Base-by-base conservation (phyloP, 1,284 basidiomycete species). In the Ceratobasidium sp. region DNA sequence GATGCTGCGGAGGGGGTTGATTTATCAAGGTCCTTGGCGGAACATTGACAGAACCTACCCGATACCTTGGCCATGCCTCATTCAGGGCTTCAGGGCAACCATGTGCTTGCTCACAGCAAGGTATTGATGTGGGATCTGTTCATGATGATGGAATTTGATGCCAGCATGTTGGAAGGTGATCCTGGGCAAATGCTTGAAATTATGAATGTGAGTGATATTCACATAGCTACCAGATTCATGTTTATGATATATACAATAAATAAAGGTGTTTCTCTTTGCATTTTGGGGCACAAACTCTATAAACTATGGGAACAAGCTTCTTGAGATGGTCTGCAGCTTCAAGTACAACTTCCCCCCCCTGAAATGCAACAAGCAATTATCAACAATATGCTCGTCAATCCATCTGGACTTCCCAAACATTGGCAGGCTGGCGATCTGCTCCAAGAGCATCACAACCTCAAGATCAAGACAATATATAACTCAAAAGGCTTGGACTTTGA, bases 371-470 rank as follows among this genome's bases (percentile, higher is more conserved):
- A 18, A 18, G 50, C 12, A 20, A 54, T 54, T 14, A 54, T 18
- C 18, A 54, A 23, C 18, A 54, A 54, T 14, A 54, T 54, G 16
- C 50, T 54, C 50, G 50, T 54, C 50, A 54, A 54, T 23, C 50
- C 50, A 20, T 54, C 50, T 14, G 50, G 50, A 18, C 50, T 18
- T 3, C 23, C 50, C 16, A 23, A 23, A 20, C 50, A 54, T 54
- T 54, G 50, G 50, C 50, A 54, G 50, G 50, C 50, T 54, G 50
- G 50, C 50, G 50, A 54, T 54, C 23, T 54, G 50, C 50, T 54
- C 16, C 50, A 54, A 54, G 50, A 54, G 50, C 50, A 54, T 54
- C 50, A 54, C 23, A 54, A 54, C 50, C 50, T 20, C 16, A 23
- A 54, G 23, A 54, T 54, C 50, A 54, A 54, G 23, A 54, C 16